Conservation (phyloP, 2,329 filamentous ascomycete species). For the Xylaria digitata region DNA sequence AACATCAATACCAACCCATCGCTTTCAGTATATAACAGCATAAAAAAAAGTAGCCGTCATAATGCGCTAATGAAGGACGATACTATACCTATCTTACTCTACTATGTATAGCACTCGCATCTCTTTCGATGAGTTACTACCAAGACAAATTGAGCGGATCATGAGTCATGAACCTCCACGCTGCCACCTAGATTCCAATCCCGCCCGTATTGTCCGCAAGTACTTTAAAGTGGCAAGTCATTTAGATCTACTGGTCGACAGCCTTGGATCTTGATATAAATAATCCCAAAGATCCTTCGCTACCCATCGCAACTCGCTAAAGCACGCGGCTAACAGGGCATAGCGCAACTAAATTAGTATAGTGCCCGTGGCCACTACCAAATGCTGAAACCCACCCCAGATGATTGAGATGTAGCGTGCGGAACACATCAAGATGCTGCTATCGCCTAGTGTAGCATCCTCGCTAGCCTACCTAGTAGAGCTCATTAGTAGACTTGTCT, state of each 20-base stretch:
- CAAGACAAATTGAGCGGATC: background rate
- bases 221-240: background rate
- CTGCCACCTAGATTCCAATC: too few species aligned
- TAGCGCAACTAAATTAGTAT: conserved; percentile 4
- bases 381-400: conserved; percentile 3
- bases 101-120: background rate
- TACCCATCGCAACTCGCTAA: background rate
- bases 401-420: conserved; percentile 9
- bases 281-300: too few species aligned
- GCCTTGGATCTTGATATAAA: background rate
- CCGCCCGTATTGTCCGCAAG: conserved; percentile 10
- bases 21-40: too few species aligned
- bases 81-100: background rate
- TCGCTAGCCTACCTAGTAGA: background rate
- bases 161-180: conserved; percentile 18
- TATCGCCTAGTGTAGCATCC: background rate
- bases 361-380: conserved; percentile 7
- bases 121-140: background rate
- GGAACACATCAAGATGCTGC: background rate
- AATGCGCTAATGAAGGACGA: background rate
- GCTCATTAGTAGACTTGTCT: conserved; percentile 12
- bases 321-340: background rate
- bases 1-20: too few species aligned
- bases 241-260: background rate
- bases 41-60: conserved; percentile 3